Evolutionary conservation across 176 grass and related monocot species (phyloP).

Genomic region (Puya raimondii): DNA sequence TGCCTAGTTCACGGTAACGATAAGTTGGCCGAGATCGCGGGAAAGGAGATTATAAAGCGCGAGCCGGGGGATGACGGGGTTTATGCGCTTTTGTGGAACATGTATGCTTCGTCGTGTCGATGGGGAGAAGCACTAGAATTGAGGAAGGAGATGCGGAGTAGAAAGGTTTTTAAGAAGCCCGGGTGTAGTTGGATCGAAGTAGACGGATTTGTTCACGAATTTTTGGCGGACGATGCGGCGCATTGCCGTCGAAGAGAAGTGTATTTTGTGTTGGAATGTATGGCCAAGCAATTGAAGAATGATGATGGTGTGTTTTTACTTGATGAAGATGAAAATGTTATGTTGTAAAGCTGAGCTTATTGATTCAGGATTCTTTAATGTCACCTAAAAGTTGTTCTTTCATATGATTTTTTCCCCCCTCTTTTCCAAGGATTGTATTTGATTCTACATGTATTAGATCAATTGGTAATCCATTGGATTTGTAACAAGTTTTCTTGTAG

Average conservation of each 20-base stretch:
- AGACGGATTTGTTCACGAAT: constrained; percentile 46
- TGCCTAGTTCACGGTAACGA: constrained; percentile 51
- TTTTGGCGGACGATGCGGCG: constrained; percentile 50
- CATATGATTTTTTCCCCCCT: too few species aligned
- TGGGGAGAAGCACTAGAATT: constrained; percentile 49
- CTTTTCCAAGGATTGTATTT: too few species aligned
- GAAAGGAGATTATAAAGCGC: constrained; percentile 44
- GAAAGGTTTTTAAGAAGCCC: constrained; percentile 43
- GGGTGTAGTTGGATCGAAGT: constrained; percentile 70
- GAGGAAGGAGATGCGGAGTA: constrained; percentile 46
- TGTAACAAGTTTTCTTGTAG: too few species aligned
- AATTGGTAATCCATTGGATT: too few species aligned
- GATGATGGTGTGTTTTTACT: constrained; percentile 6
- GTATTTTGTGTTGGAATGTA: constrained; percentile 31
- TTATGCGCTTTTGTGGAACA: constrained; percentile 61
- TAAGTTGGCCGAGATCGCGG: constrained; percentile 52
- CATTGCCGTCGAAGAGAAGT: constrained; percentile 44
- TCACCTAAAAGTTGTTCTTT: too few species aligned
- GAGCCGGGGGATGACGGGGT: constrained; percentile 56
- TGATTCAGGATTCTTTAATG: constrained; percentile 3
- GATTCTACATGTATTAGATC: too few species aligned
- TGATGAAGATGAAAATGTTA: constrained; percentile 3
- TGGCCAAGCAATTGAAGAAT: constrained; percentile 41
- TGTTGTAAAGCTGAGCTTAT: constrained; percentile 15
- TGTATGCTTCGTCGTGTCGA: constrained; percentile 55